Base-by-base conservation (phyloP, 805 yeast species). In the Saccharomycopsis guyanensis region DNA sequence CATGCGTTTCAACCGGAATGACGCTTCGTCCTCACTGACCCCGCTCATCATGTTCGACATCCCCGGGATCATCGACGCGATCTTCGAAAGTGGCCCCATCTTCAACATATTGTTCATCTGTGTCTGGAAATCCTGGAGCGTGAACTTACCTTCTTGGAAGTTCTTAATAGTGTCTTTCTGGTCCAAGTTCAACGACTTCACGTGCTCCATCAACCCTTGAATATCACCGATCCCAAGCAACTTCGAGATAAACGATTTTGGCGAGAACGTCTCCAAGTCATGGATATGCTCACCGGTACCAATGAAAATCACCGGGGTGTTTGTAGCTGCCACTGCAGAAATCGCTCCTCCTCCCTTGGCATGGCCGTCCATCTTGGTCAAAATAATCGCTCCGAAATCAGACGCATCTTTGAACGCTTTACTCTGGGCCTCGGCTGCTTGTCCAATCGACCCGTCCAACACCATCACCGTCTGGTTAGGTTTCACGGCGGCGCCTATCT, bases 291-390 rank as follows among this genome's bases (percentile, higher is more conserved):
- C 98, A 61, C 98, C 98, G 2, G 97, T 91, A 76, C 98, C 98
- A 50, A 91, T 93, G 60, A 91, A 91, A 6, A 85, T 86, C 55
- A 91, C 83, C 5, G 98, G 98, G 0, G 97, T 93, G 46, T 85
- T 74, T 2, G 97, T 91, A 2, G 96, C 93, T 2, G 98, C 98
- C 45, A 91, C 97, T 0, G 98, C 98, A 34, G 96, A 87, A 45
- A 91, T 89, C 25, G 98, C 98, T 71, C 98, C 98, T 68, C 98
- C 98, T 63, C 98, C 98, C 66, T 85, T 91, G 33, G 97, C 98
- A 59, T 93, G 97, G 43, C 97, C 97, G 66, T 91, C 98, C 94
- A 91, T 80, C 64, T 91, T 91, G 19, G 98, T 91, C 60, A 91
- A 73, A 50, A 91, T 83, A 53, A 91, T 91, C 22, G 97, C 88